Percentiles rank a stretch among this genome's conserved stretches.
phyloP scores from a whole-genome alignment of 108 stramenopile species.

The Nitzschia sp. region DNA sequence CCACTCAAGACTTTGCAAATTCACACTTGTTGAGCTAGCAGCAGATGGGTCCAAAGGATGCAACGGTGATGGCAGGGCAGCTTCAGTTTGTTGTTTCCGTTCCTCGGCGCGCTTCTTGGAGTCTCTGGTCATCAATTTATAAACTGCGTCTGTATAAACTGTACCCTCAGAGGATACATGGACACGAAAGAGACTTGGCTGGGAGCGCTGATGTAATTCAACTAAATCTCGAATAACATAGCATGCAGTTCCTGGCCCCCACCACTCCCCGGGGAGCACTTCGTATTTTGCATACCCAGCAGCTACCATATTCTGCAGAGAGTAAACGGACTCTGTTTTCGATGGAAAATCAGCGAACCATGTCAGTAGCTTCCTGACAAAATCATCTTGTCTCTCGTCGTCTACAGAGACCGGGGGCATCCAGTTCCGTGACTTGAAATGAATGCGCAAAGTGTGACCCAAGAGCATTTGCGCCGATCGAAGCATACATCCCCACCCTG shows the following conservation, averaged over 20 bases:
- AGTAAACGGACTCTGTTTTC: slow-evolving; percentile 49
- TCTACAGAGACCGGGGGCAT: slow-evolving; percentile 30
- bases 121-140: slow-evolving; percentile 65
- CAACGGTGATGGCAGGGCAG: slow-evolving; percentile 7
- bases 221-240: slow-evolving; percentile 80
- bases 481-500: slow-evolving; percentile 99
- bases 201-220: slow-evolving; percentile 42
- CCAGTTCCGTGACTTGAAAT: slow-evolving; percentile 67
- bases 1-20: slow-evolving; percentile 45
- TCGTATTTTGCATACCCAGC: slow-evolving; percentile 73
- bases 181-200: slow-evolving; percentile 52
- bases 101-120: slow-evolving; percentile 27
- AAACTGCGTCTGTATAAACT: slow-evolving; percentile 74
- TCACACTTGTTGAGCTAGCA: not conserved
- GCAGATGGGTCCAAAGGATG: slow-evolving; percentile 24
- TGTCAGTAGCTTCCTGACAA: slow-evolving; percentile 42
- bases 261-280: slow-evolving; percentile 89
- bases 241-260: slow-evolving; percentile 84
- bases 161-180: slow-evolving; percentile 83
- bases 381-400: slow-evolving; percentile 39
- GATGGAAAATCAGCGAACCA: slow-evolving; percentile 88
- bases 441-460: slow-evolving; percentile 74
- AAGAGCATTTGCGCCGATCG: slow-evolving; percentile 97
- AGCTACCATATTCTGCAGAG: slow-evolving; percentile 86
- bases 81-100: slow-evolving; percentile 5